Conservation (phyloP, 352 stramenopile species). For the Globisporangium irregulare region DNA sequence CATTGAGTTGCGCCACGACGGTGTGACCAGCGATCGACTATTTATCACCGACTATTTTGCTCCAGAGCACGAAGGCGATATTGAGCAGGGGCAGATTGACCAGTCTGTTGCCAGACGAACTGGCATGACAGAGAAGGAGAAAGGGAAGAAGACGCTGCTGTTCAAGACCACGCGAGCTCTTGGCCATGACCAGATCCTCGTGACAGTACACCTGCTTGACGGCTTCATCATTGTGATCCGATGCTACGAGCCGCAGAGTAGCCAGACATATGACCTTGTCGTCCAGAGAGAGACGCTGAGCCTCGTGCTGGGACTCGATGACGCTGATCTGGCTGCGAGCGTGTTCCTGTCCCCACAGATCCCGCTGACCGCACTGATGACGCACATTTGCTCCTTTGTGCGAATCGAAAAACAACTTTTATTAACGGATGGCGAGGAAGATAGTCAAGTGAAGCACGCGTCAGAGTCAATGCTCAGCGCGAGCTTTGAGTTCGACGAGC, state of each 20-base stretch:
- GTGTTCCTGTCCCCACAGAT: slow-evolving; percentile 9
- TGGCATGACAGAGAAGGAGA: background rate
- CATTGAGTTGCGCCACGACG: slow-evolving; percentile 53
- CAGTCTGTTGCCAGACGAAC: background rate
- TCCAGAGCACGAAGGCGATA: background rate
- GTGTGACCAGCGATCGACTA: slow-evolving; percentile 32
- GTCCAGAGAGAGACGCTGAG: slow-evolving; percentile 15
- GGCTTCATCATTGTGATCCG: slow-evolving; percentile 20
- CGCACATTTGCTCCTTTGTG: slow-evolving; percentile 42
- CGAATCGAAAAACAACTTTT: slow-evolving; percentile 19
- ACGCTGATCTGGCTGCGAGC: background rate
- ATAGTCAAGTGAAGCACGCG: background rate
- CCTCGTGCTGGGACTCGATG: slow-evolving; percentile 19
- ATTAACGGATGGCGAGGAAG: background rate
- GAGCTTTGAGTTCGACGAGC: slow-evolving; percentile 12
- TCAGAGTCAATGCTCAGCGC: slow-evolving; percentile 9
- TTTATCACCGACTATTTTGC: slow-evolving; percentile 45
- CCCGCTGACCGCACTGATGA: slow-evolving; percentile 15
- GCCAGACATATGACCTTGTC: slow-evolving; percentile 21
- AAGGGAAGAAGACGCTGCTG: slow-evolving; percentile 9
- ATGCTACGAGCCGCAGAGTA: slow-evolving; percentile 52
- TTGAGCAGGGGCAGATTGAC: background rate
- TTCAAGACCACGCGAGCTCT: slow-evolving; percentile 55
- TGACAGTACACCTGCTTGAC: slow-evolving; percentile 27
- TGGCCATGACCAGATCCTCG: slow-evolving; percentile 30